phyloP scores from a whole-genome alignment of 257 asterid species.

The Ehretia macrophylla region DNA sequence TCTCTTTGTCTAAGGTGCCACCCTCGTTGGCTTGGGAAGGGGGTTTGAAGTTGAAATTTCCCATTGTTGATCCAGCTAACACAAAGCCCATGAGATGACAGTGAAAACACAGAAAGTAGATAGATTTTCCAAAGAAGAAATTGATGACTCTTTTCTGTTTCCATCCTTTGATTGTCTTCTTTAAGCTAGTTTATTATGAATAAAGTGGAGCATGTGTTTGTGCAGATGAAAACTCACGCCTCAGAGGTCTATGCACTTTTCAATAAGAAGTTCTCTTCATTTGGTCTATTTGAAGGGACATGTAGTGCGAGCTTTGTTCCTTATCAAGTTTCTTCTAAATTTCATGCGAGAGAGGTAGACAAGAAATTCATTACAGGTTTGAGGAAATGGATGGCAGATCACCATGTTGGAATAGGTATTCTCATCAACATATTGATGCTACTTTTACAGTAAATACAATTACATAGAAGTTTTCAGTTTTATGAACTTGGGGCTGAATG shows the following conservation, averaged over 20 bases:
- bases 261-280: conserved; percentile 64
- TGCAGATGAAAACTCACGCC: conserved; percentile 54
- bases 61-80: too few relatives aligned
- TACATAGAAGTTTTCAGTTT: too few relatives aligned
- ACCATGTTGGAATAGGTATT: conserved; percentile 35
- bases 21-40: too few relatives aligned
- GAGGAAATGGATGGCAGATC: conserved; percentile 44
- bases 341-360: conserved; percentile 50
- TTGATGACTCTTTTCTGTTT: background rate
- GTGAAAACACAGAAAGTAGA: background rate
- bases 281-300: conserved; percentile 64
- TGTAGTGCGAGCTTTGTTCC: conserved; percentile 35
- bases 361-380: conserved; percentile 33
- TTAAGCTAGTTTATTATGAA: background rate
- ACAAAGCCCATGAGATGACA: too few relatives aligned
- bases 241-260: conserved; percentile 50
- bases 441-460: too few relatives aligned
- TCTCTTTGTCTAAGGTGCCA: too few relatives aligned
- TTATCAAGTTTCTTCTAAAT: conserved; percentile 54
- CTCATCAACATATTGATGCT: conserved; percentile 10
- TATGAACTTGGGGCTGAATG: too few relatives aligned
- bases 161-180: background rate
- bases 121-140: background rate
- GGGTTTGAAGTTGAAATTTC: too few relatives aligned
- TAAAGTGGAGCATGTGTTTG: background rate